Conservation (phyloP, 495 filamentous ascomycete species). For the Aspergillus leporis region DNA sequence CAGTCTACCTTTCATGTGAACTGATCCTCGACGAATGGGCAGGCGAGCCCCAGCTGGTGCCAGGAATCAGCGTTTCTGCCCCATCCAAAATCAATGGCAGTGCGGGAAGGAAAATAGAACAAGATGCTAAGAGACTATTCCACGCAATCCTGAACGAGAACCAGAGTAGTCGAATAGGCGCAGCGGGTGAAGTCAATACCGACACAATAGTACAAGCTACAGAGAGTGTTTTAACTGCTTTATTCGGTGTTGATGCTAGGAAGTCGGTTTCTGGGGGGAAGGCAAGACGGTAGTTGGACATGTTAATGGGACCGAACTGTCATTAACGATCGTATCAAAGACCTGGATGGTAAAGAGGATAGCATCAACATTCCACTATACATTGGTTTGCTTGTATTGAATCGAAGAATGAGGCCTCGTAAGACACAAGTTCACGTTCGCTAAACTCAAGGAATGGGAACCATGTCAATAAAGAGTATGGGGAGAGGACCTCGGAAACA, state of each 20-base stretch:
- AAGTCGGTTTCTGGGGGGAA: background rate
- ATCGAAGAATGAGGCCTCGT: background rate
- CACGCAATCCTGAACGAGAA: constrained; percentile 36
- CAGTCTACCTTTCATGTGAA: constrained; percentile 35
- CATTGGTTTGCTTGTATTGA: background rate
- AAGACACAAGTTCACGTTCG: background rate
- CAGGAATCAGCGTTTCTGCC: constrained; percentile 36
- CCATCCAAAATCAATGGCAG: constrained; percentile 13
- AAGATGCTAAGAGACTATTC: constrained; percentile 43
- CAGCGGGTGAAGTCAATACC: constrained; percentile 20
- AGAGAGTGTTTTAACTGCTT: constrained; percentile 33
- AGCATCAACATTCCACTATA: background rate
- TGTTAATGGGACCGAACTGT: background rate
- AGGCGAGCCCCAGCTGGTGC: constrained; percentile 38
- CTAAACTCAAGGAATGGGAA: background rate
- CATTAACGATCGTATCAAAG: background rate
- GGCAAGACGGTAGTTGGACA: background rate
- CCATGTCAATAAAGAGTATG: background rate
- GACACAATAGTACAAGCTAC: constrained; percentile 37
- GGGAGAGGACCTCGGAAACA: background rate
- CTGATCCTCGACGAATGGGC: constrained; percentile 43
- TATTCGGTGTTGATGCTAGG: constrained; percentile 29
- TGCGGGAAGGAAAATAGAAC: constrained; percentile 32
- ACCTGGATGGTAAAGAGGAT: background rate
- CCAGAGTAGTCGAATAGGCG: constrained; percentile 9